These are phyloP conservation scores for Xylaria polymorpha DNA, from an alignment of 2,329 filamentous ascomycete species.

Conservation along the genomic window DNA sequence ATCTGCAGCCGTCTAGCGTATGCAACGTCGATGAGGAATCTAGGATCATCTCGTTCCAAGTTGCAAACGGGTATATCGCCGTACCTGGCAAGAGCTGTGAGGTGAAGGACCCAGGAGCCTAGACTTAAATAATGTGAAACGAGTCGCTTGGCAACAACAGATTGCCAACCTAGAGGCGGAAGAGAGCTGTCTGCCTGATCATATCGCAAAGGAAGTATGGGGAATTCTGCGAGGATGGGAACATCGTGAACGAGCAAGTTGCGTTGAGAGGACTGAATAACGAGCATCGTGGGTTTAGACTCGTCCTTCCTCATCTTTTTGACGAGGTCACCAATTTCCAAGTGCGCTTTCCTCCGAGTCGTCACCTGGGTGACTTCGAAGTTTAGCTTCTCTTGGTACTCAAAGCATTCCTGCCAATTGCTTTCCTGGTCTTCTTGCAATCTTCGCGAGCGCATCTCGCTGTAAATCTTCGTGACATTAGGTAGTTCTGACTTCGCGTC, in stretches of 20 bases:
- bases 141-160: conserved; percentile 84
- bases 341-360: conserved; percentile 86
- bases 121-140: conserved; percentile 92
- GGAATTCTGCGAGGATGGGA: conserved; percentile 84
- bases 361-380: conserved; percentile 91
- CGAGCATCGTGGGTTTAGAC: conserved; percentile 80
- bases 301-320: conserved; percentile 93
- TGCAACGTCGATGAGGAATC: conserved; percentile 94
- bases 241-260: conserved; percentile 86
- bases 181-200: conserved; percentile 87
- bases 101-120: conserved; percentile 90
- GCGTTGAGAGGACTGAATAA: conserved; percentile 90
- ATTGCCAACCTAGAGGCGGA: conserved; percentile 93
- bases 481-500: conserved; percentile 85
- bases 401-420: conserved; percentile 82
- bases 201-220: conserved; percentile 81
- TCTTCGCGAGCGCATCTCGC: conserved; percentile 76
- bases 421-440: conserved; percentile 74
- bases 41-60: conserved; percentile 90
- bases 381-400: conserved; percentile 85
- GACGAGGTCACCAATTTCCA: conserved; percentile 87
- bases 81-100: conserved; percentile 88
- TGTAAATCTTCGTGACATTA: conserved; percentile 89
- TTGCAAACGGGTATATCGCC: conserved; percentile 97
- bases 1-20: conserved; percentile 91